Percentiles rank a stretch among this genome's conserved stretches.
Evolutionary conservation across 2,329 filamentous ascomycete species (phyloP).

Genomic region (Fusarium haematococcum): DNA sequence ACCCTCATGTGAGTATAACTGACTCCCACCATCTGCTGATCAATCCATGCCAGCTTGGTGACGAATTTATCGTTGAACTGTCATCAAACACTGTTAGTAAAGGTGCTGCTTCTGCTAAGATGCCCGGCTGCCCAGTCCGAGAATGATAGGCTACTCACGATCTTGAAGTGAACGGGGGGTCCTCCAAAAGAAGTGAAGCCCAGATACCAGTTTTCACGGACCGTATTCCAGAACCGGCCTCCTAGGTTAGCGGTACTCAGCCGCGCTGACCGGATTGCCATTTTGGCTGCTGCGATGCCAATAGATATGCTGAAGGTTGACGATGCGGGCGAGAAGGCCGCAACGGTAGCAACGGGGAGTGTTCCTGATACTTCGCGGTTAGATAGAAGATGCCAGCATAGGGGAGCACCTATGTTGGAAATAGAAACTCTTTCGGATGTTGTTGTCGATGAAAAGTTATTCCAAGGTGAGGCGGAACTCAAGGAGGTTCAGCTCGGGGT

Average conservation of each 20-base stretch:
- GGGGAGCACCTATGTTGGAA: not conserved
- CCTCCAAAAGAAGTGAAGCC: constrained; percentile 29
- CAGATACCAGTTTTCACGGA: constrained; percentile 60
- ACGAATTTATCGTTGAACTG: constrained; percentile 63
- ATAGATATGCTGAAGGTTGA: not conserved
- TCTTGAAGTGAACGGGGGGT: constrained; percentile 32
- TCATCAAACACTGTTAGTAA: too few species aligned
- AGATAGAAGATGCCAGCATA: not conserved
- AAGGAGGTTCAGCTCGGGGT: not conserved
- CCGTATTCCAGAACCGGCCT: not conserved
- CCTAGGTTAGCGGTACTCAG: not conserved
- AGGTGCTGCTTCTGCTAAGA: too few species aligned
- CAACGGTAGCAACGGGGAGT: not conserved
- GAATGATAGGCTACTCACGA: not conserved
- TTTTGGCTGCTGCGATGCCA: not conserved
- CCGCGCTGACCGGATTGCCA: not conserved
- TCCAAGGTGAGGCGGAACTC: not conserved
- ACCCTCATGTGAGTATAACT: accelerated
- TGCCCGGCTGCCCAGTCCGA: too few species aligned
- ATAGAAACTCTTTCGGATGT: too few species aligned
- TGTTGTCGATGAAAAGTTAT: not conserved
- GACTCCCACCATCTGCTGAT: constrained; percentile 70
- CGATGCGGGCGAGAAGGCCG: not conserved
- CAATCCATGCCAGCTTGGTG: constrained; percentile 70
- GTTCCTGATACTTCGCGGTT: not conserved